Percentiles rank a stretch among this genome's conserved stretches.
phyloP scores from a whole-genome alignment of 2,329 filamentous ascomycete genomes.

The Aspergillus glaucus region DNA sequence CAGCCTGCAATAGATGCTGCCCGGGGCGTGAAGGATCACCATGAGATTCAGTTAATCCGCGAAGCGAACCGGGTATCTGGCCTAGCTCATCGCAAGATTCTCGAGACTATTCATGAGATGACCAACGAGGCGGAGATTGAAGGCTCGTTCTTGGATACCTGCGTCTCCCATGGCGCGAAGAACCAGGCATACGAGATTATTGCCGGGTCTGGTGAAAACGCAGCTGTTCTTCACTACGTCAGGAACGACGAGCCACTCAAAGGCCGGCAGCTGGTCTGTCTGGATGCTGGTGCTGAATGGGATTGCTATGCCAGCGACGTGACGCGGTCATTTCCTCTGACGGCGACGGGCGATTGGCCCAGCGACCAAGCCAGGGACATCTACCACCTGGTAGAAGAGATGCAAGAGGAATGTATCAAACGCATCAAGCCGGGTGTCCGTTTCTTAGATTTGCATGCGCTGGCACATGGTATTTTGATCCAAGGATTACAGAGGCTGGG shows the following conservation, averaged over 20 bases:
- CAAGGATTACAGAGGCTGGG: conserved; percentile 70
- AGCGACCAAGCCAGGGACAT: conserved; percentile 64
- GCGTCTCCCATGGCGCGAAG: conserved; percentile 66
- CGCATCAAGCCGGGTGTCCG: conserved; percentile 65
- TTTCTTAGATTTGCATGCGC: conserved; percentile 76
- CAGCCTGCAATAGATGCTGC: conserved; percentile 57
- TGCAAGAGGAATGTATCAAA: conserved; percentile 74
- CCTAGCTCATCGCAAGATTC: conserved; percentile 59
- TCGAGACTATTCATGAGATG: conserved; percentile 56
- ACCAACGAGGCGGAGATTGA: conserved; percentile 78
- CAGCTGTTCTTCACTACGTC: conserved; percentile 82
- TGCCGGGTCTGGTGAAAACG: conserved; percentile 70
- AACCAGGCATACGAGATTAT: conserved; percentile 87
- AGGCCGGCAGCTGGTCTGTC: conserved; percentile 69
- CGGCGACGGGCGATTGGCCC: conserved; percentile 48
- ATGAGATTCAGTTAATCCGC: conserved; percentile 65
- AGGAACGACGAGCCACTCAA: conserved; percentile 65
- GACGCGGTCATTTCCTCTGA: conserved; percentile 80
- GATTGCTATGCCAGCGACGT: conserved; percentile 66
- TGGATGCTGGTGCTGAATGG: conserved; percentile 79
- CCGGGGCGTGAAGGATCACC: conserved; percentile 67
- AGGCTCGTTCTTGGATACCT: conserved; percentile 69
- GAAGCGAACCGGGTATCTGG: conserved; percentile 66
- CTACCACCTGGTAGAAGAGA: conserved; percentile 76
- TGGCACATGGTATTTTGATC: conserved; percentile 76